Percentiles rank a stretch among this genome's conserved stretches.
These are phyloP conservation scores for Pseudopyricularia cyperi DNA, from an alignment of 2,329 filamentous ascomycete genomes.

Conservation along the genomic window DNA sequence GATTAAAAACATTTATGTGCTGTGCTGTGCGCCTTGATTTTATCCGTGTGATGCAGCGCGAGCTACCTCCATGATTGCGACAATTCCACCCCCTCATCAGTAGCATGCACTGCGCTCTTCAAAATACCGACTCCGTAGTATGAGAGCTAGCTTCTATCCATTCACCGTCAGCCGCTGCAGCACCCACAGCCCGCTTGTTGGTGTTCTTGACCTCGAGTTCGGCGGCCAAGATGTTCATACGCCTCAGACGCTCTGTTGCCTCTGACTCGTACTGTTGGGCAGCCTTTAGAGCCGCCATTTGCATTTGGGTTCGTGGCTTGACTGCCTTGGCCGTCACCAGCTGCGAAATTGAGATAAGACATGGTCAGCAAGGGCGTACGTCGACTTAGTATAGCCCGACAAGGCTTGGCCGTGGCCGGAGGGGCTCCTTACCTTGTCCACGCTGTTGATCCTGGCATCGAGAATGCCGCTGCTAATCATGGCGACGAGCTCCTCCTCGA, in stretches of 20 bases:
- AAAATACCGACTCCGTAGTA: not conserved
- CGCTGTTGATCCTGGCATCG: constrained; percentile 71
- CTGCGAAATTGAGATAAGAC: constrained; percentile 20
- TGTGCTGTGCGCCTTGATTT: not conserved
- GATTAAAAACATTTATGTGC: not conserved
- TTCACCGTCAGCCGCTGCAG: not conserved
- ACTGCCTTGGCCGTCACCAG: constrained; percentile 60
- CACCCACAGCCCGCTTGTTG: not conserved
- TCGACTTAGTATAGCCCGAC: not conserved
- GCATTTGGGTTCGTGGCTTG: constrained; percentile 56
- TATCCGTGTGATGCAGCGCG: not conserved
- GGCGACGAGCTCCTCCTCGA: constrained; percentile 60
- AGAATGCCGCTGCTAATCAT: constrained; percentile 67
- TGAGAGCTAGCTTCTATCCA: not conserved
- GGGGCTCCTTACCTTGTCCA: constrained; percentile 51
- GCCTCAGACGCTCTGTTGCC: constrained; percentile 61
- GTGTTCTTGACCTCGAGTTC: constrained; percentile 53
- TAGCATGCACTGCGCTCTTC: not conserved
- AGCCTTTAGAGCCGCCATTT: constrained; percentile 53
- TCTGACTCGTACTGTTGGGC: constrained; percentile 62
- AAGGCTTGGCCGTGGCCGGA: not conserved
- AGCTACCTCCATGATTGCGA: not conserved
- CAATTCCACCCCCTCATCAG: too few relatives aligned
- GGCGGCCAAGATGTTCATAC: constrained; percentile 62
- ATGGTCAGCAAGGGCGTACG: not conserved